Conservation (phyloP, 2,329 filamentous ascomycete species). For the Pseudopithomyces maydicus region DNA sequence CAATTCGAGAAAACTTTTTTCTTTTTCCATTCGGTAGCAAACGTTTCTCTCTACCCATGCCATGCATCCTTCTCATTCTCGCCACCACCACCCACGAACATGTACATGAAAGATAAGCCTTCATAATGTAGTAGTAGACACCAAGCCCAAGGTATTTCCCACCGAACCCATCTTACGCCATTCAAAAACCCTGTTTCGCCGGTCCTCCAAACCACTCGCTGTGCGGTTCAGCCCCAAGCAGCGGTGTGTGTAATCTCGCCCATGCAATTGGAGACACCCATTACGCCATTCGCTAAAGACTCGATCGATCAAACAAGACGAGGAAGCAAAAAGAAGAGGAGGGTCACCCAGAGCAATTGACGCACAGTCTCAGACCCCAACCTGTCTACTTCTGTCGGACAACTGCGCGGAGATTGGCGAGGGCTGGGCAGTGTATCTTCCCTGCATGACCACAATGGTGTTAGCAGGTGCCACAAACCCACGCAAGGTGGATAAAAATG, state of each 20-base stretch:
- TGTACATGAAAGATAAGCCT: neutral
- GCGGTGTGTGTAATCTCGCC: neutral
- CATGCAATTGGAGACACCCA: neutral
- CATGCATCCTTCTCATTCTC: neutral
- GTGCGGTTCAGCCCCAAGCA: neutral
- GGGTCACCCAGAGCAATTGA: neutral
- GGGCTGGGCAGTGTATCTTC: constrained; percentile 36
- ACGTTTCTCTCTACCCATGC: too few relatives aligned
- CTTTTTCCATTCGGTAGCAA: too few relatives aligned
- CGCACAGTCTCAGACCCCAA: neutral
- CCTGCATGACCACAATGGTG: constrained; percentile 22
- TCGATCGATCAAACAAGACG: neutral
- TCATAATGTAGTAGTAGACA: constrained; percentile 3
- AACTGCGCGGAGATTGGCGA: neutral
- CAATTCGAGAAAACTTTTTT: too few relatives aligned
- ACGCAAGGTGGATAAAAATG: constrained; percentile 16
- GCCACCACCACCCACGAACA: neutral
- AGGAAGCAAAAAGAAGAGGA: neutral
- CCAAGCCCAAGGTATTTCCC: constrained; percentile 6
- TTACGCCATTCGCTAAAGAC: constrained; percentile 5
- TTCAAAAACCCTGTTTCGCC: neutral
- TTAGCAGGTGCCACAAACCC: constrained; percentile 25
- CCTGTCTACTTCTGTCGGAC: neutral
- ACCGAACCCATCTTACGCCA: neutral
- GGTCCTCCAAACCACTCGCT: neutral